Evolutionary conservation across 306 rosid genomes (phyloP), one percentile per base, ranked within the genome.

Genomic region (Corylus heterophylla): DNA sequence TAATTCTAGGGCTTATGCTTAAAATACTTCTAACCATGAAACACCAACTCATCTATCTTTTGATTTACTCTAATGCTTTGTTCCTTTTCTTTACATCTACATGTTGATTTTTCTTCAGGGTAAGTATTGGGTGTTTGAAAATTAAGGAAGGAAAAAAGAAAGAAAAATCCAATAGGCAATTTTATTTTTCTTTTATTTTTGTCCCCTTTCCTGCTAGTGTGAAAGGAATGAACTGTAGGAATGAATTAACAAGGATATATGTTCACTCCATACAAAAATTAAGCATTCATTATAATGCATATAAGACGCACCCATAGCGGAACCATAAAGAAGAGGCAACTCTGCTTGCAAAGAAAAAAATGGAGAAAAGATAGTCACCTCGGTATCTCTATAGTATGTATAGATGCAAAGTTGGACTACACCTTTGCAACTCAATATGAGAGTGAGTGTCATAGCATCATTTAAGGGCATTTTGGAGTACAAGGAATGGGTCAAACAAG

Each of bases 351-450:
- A 71, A 1, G 35, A 14, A 1, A 27, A 42, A 54, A 13, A 39
- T 0, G 29, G 37, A 29, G 18, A 71, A 58, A 18, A 12, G 68
- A 14, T 6, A 20, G 18, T 62, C 76, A 89, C 88, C 70, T 59
- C n/a, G 4, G 1, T 5, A 63, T 85, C 93, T 27, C 58, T 76
- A 27, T 51, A 20, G 5, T 11, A 0, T 22, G 63, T 27, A 69
- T 55, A 84, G 16, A 7, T 0, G 50, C 82, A 55, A 14, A 93
- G 22, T 16, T 93, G 86, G n/a, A 93, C 79, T 0, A 88, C 81
- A 2, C 96, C 96, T 85, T 85, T 93, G 84, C 77, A 35, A 79
- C 86, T 81, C 82, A 93, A 20, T 74, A 93, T 81, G 73, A 90
- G 82, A 50, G 92, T 77, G 11, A 93, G 56, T 17, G 83, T 35